Evolutionary conservation across 352 stramenopile species (phyloP).

Genomic region (Lagenidium sp.): DNA sequence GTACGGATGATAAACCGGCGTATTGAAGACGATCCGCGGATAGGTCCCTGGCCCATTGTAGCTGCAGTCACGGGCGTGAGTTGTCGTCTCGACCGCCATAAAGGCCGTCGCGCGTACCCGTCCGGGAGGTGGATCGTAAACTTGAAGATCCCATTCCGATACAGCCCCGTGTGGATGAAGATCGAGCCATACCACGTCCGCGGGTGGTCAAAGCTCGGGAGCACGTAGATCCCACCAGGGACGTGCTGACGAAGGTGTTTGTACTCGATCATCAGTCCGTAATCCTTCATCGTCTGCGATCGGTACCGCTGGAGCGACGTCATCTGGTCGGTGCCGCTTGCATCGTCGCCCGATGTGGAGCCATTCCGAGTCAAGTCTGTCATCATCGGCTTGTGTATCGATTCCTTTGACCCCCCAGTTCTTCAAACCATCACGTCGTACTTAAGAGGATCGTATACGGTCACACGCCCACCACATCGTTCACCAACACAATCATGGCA

Average conservation of each 20-base stretch:
- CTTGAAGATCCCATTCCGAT: constrained; percentile 96
- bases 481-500: too few relatives aligned
- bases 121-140: constrained; percentile 87
- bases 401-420: too few relatives aligned
- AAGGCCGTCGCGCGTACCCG: constrained; percentile 17
- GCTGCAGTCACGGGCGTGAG: constrained; percentile 16
- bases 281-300: constrained; percentile 89
- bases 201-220: constrained; percentile 90
- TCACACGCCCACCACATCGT: too few relatives aligned
- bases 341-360: too few relatives aligned
- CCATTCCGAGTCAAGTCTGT: too few relatives aligned
- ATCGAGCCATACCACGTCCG: constrained; percentile 93
- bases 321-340: constrained; percentile 42
- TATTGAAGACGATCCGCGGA: constrained; percentile 90
- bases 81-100: neutral
- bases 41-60: constrained; percentile 94
- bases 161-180: constrained; percentile 93
- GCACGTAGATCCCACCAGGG: constrained; percentile 92
- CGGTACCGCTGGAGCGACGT: constrained; percentile 78
- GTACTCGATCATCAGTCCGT: constrained; percentile 97
- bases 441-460: too few relatives aligned
- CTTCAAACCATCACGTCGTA: too few relatives aligned
- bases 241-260: constrained; percentile 94
- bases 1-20: constrained; percentile 91
- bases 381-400: too few relatives aligned